These are phyloP conservation scores for Brassica incana DNA, from an alignment of 345 rosid genomes.

Conservation along the genomic window DNA sequence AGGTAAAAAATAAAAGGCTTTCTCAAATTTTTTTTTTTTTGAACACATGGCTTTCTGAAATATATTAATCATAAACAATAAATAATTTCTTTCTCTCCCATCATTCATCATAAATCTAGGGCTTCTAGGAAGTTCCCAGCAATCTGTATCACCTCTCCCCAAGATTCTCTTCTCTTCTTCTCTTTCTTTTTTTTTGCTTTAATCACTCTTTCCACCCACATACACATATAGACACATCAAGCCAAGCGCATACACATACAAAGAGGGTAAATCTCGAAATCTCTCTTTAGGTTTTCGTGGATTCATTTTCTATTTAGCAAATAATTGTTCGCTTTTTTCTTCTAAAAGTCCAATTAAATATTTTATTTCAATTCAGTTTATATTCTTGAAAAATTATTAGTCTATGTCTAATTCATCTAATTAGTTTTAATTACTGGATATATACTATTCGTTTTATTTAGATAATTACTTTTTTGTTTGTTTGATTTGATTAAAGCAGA, in stretches of 20 bases:
- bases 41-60: no score
- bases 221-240: slow-evolving; percentile 2
- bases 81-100: not conserved
- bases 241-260: slow-evolving; percentile 16
- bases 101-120: slow-evolving; percentile 47
- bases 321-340: not conserved
- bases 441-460: not conserved
- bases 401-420: not conserved
- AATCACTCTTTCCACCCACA: not conserved
- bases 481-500: not conserved
- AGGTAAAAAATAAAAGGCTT: not conserved
- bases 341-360: not conserved
- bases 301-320: slow-evolving; percentile 42
- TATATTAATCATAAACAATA: not conserved
- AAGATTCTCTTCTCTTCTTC: not conserved
- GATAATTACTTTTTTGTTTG: not conserved
- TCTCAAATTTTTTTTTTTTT: not conserved
- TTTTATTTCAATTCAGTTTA: no score
- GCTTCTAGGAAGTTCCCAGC: slow-evolving; percentile 37
- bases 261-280: slow-evolving; percentile 31
- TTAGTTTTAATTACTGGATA: not conserved
- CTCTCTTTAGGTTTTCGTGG: slow-evolving; percentile 13
- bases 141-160: slow-evolving; percentile 16
- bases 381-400: not conserved
- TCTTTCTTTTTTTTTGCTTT: not conserved